Percentiles rank a stretch among this genome's conserved stretches.
Conservation (phyloP, 441 rosid genomes). For the Hura crepitans region DNA sequence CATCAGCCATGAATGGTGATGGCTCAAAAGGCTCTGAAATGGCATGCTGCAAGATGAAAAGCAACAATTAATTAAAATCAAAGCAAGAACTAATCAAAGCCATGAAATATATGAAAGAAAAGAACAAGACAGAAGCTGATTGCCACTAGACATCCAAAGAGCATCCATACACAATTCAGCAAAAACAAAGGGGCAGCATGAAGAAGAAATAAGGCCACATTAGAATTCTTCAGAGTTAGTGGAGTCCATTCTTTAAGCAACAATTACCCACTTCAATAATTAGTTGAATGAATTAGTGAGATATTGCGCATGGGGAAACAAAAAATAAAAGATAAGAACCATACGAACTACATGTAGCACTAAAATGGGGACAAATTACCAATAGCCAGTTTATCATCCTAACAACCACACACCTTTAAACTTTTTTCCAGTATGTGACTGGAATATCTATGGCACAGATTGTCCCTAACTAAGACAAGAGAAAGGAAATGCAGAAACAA, state of each 20-base stretch:
- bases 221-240: neutral
- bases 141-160: neutral
- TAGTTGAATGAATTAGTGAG: neutral
- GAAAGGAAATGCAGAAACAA: neutral
- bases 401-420: neutral
- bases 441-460: neutral
- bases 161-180: neutral
- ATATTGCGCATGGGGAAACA: neutral
- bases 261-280: neutral
- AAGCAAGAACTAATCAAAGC: conserved; percentile 1
- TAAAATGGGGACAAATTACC: neutral
- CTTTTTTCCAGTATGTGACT: neutral
- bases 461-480: neutral
- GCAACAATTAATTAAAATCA: conserved; percentile 16
- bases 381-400: neutral
- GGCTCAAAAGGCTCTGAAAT: conserved; percentile 92
- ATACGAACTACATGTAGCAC: neutral
- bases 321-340: neutral
- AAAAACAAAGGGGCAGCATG: neutral
- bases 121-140: neutral
- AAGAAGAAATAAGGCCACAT: conserved; percentile 2
- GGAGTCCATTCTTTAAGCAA: neutral
- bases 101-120: neutral
- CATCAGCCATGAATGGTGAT: conserved; percentile 76
- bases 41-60: conserved; percentile 65